A percentile compares a stretch with the other conserved stretches of the same genome.
Evolutionary conservation across 257 asterid species (phyloP).

Genomic region (Solanum raphanifolium): DNA sequence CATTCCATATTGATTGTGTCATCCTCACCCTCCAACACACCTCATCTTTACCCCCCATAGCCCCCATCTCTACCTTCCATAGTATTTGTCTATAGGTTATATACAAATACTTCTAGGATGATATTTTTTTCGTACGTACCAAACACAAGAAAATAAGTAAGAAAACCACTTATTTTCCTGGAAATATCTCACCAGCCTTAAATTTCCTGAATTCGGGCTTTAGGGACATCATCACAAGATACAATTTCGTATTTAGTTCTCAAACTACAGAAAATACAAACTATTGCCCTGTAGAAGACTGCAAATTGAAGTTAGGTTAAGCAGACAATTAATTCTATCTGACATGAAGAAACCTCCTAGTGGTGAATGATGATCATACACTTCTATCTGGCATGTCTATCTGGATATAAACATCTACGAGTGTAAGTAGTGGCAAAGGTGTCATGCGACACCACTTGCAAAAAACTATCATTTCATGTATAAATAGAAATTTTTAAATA

Average conservation of each 20-base stretch:
- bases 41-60: neutral
- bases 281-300: neutral
- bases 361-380: neutral
- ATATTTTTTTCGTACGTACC: neutral
- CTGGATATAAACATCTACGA: neutral
- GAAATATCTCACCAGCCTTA: neutral
- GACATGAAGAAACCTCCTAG: neutral
- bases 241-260: neutral
- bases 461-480: neutral
- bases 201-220: neutral
- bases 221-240: neutral
- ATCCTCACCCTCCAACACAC: neutral
- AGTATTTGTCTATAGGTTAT: neutral
- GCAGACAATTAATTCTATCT: neutral
- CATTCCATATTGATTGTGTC: neutral
- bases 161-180: neutral
- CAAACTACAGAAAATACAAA: neutral
- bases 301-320: neutral
- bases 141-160: neutral
- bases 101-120: neutral
- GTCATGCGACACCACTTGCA: neutral
- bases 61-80: neutral
- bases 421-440: neutral
- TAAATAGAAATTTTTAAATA: neutral
- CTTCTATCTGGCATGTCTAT: neutral